Conservation (phyloP, 2,329 filamentous ascomycete species). For the Botrytis pseudocinerea region DNA sequence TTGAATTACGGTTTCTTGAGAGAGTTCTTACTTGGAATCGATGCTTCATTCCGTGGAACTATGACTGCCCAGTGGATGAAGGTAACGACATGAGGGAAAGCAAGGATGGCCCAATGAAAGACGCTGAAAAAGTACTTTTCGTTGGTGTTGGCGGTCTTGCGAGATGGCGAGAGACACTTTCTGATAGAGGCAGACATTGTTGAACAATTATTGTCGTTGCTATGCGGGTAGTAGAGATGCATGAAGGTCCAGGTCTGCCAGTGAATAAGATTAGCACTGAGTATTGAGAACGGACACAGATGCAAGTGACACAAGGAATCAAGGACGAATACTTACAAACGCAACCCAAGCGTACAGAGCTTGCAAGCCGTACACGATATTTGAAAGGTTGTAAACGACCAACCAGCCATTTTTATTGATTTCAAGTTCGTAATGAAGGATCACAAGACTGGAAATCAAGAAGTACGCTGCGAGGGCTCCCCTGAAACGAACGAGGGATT, state of each 20-base stretch:
- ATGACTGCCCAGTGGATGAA: conserved; percentile 40
- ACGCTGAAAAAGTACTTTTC: conserved; percentile 40
- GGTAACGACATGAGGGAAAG: conserved; percentile 38
- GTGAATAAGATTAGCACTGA: background rate
- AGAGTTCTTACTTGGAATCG: conserved; percentile 29
- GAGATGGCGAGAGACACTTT: conserved; percentile 35
- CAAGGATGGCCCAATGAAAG: conserved; percentile 39
- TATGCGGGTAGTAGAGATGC: conserved; percentile 40
- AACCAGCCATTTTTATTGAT: conserved; percentile 30
- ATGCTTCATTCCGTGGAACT: conserved; percentile 33
- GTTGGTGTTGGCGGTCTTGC: conserved; percentile 30
- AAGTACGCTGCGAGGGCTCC: conserved; percentile 34
- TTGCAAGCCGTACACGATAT: conserved; percentile 38
- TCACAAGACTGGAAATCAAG: conserved; percentile 31
- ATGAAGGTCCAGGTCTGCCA: conserved; percentile 41
- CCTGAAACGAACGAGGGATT: conserved; percentile 35
- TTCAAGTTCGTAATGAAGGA: conserved; percentile 36
- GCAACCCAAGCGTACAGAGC: conserved; percentile 38
- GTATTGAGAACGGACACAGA: background rate
- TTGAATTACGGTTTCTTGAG: background rate
- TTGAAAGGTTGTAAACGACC: conserved; percentile 38
- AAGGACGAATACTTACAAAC: conserved; percentile 34
- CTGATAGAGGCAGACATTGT: conserved; percentile 27
- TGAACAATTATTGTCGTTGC: conserved; percentile 29
- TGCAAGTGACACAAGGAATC: background rate